Base-by-base conservation (phyloP, 768 basidiomycete genomes). In the Leucosporidium scottii region DNA sequence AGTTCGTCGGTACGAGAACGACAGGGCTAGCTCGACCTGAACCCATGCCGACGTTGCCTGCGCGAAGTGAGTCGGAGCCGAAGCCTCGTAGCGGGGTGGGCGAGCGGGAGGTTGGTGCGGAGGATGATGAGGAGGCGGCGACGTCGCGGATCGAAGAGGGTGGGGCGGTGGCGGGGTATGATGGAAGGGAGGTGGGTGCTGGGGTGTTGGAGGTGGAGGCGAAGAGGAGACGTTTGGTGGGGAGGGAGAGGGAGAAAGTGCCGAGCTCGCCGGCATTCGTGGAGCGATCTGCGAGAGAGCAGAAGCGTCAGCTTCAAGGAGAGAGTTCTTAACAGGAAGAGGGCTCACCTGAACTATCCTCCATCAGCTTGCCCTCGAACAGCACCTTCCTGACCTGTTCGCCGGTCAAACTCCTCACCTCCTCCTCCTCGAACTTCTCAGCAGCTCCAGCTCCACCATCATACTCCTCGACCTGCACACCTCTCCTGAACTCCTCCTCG, bases 1-100 rank as follows among this genome's bases (percentile, higher is more conserved):
- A 61, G 49, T 51, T 50, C 15, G 66, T 67, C 21, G 73, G 75
- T 15, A 69, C 68, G 5, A 75, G 73, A 7, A 75, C 75, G 34
- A 75, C 71, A 13, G 54, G 31, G 6, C 48, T 48, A 53, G 58
- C 18, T 17, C 47, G 25, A 9, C 44, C 27, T 17, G 39, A 44
- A 15, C 39, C 39, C 39, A 44, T 44, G 13, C 8, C 6, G 39
- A 44, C 39, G 20, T 47, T 25, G 17, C 47, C 44, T 25, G n/a
- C 25, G 28, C 25, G 17, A 36, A 50, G 13, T 28, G 71, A 69
- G 30, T 68, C 65, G 39, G 55, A 59, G 0, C 71, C 71, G 53
- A 72, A 72, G 6, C 67, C 71, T 54, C 54, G 62, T 44, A 72
- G 50, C 1, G 53, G 18, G 4, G 25, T 51, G 20, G 20, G 17